Base-by-base conservation (phyloP, 208 protist genomes). In the Crithidia brevicula region DNA sequence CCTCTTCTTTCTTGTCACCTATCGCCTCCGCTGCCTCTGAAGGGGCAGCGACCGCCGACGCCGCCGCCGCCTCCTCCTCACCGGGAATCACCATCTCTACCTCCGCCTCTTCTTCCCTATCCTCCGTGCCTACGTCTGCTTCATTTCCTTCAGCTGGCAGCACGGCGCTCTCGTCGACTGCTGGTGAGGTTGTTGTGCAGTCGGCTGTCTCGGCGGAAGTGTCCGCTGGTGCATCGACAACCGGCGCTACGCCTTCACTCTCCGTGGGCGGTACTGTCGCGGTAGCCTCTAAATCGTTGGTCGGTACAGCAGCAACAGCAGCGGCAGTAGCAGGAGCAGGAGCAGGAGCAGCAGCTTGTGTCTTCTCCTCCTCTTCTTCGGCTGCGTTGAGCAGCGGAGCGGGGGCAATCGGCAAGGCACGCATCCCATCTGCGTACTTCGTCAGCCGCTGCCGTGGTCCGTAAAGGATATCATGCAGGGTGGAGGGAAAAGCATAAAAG, bases 401-500 rank as follows among this genome's bases (percentile, higher is more conserved):
- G 10, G 59, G 0, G 3, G 33, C 7, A 25, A 10, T 8, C 23
- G 47, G 45, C 13, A 63, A 20, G 4, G 40, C 62, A 11, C 20
- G 56, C 64, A 72, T 77, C 43, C 72, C 72, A 15, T 71, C 56
- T 16, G 52, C 72, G 47, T 71, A 77, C 51, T 42, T 77, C 8
- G 64, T 72, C 27, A 77, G 53, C 15, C 56, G 57, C 58, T 77
- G 57, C 0, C 64, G 72, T 2, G 63, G 53, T 4, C 36, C 51
- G 56, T 64, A 67, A 23, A 80, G 66, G 42, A 88, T 85, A 15
- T 71, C 54, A 7, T 57, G 57, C 36, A 80, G 33, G n/a, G 61
- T 75, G 6, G 69, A 61, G 13, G 61, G 66, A 23, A 73, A 67
- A 36, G 53, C 46, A 65, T 66, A 72, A 16, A 77, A 65, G 10